A percentile compares a stretch with the other conserved stretches of the same genome.
Evolutionary conservation across 768 basidiomycete species (phyloP).

Genomic region (Trametopsis cervina): DNA sequence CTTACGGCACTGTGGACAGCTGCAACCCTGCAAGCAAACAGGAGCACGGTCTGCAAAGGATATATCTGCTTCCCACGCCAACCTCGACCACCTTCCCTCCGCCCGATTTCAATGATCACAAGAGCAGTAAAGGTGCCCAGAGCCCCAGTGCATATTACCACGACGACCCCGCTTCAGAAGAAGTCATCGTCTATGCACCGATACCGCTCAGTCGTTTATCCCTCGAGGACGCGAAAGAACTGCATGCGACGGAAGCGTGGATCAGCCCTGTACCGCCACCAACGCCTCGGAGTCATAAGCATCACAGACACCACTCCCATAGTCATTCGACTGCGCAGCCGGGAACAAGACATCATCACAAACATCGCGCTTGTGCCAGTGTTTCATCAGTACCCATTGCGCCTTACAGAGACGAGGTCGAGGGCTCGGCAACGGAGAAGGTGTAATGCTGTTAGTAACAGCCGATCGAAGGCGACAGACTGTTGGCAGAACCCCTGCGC

Average conservation of each 20-base stretch:
- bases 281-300: conserved; percentile 4
- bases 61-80: conserved; percentile 51
- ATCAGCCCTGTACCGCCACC: conserved; percentile 25
- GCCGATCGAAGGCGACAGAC: neutral
- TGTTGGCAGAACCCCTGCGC: neutral
- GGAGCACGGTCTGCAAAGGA: conserved; percentile 39
- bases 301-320: conserved; percentile 5
- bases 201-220: conserved; percentile 53
- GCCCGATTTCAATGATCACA: conserved; percentile 11
- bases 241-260: conserved; percentile 63
- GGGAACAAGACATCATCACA: neutral
- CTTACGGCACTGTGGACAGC: conserved; percentile 23
- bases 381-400: neutral
- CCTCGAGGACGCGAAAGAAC: conserved; percentile 38
- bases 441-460: neutral
- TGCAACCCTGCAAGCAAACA: conserved; percentile 16
- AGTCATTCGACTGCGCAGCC: neutral
- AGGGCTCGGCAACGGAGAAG: neutral
- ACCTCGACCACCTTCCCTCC: conserved; percentile 17
- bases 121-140: neutral
- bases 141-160: neutral
- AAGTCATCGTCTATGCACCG: conserved; percentile 60
- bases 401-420: neutral
- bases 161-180: neutral
- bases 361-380: neutral